Evolutionary conservation across 2,329 filamentous ascomycete genomes (phyloP).

Genomic region (Verticillium nonalfalfae): DNA sequence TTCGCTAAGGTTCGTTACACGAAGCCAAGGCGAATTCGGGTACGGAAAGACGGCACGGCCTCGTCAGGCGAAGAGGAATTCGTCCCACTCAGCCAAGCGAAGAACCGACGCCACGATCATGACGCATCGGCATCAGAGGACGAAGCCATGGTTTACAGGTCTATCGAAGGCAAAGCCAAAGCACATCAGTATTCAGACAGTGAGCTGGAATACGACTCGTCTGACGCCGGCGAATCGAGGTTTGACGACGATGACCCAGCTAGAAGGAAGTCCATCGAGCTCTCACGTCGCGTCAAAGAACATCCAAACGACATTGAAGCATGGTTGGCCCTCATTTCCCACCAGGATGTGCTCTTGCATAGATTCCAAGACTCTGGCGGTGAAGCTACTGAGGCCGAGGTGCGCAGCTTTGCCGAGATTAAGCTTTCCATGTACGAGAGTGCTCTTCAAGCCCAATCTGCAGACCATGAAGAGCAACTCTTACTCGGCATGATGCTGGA

Average conservation of each 20-base stretch:
- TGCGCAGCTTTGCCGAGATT: slow-evolving; percentile 66
- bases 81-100: slow-evolving; percentile 29
- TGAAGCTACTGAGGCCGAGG: slow-evolving; percentile 51
- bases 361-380: slow-evolving; percentile 36
- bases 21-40: slow-evolving; percentile 31
- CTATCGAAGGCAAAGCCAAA: slow-evolving; percentile 59
- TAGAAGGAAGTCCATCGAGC: slow-evolving; percentile 49
- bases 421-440: slow-evolving; percentile 76
- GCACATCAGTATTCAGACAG: slow-evolving; percentile 36
- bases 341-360: slow-evolving; percentile 65
- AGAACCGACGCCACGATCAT: slow-evolving; percentile 19
- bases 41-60: slow-evolving; percentile 18
- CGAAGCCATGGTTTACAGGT: slow-evolving; percentile 53
- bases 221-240: slow-evolving; percentile 26
- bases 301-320: slow-evolving; percentile 59
- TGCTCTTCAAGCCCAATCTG: slow-evolving; percentile 53
- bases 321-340: slow-evolving; percentile 73
- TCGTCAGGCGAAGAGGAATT: slow-evolving; percentile 34
- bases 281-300: slow-evolving; percentile 59
- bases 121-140: slow-evolving; percentile 38
- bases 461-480: slow-evolving; percentile 50
- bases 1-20: slow-evolving; percentile 33
- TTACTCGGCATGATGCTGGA: slow-evolving; percentile 67
- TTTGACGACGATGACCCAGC: slow-evolving; percentile 34
- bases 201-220: slow-evolving; percentile 41